Evolutionary conservation across 805 yeast species (phyloP).

Genomic region (Candida maesae): DNA sequence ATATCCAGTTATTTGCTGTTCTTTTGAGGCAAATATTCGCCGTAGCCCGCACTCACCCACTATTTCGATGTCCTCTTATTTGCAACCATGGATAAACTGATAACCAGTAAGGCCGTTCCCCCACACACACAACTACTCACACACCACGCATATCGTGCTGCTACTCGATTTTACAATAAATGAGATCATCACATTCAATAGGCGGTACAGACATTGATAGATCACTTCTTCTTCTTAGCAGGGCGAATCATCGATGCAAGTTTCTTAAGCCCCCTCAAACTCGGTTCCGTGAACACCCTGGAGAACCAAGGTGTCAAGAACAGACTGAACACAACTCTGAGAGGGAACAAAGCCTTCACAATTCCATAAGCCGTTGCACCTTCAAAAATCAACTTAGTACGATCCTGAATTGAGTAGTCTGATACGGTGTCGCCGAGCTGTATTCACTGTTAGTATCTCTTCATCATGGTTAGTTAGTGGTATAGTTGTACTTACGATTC

Average conservation of each 20-base stretch:
- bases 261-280: conserved; percentile 21
- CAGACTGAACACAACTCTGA: conserved; percentile 48
- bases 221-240: conserved; percentile 1
- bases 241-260: not conserved
- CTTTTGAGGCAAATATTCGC: too few species aligned
- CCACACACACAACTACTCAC: too few species aligned
- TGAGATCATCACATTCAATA: too few species aligned
- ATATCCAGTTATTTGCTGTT: too few species aligned
- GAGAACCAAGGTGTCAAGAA: conserved; percentile 58
- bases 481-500: conserved; percentile 41
- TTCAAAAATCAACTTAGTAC: conserved; percentile 53
- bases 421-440: conserved; percentile 24
- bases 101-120: too few species aligned
- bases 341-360: conserved; percentile 57
- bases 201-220: too few species aligned
- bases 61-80: too few species aligned
- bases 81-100: too few species aligned
- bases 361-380: conserved; percentile 75
- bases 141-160: too few species aligned
- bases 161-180: too few species aligned
- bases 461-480: too few species aligned
- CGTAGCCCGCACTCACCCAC: too few species aligned
- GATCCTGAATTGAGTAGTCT: conserved; percentile 42
- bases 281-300: conserved; percentile 44
- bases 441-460: conserved; percentile 14